A percentile compares a stretch with the other conserved stretches of the same genome.
Evolutionary conservation across 768 basidiomycete genomes (phyloP).

Genomic region (Kwoniella dendrophila): DNA sequence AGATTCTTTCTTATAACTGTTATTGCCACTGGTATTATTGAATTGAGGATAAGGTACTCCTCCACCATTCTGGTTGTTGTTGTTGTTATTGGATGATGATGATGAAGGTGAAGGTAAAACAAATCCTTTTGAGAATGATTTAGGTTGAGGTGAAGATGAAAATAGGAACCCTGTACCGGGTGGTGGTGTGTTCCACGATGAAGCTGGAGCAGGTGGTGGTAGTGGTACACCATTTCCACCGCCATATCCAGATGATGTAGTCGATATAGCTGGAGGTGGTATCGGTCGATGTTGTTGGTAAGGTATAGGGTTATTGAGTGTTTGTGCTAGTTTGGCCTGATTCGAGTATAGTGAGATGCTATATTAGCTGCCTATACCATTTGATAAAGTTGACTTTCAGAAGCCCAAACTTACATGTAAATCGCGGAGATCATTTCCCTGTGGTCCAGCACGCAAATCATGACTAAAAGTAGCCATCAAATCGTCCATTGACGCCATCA

Average conservation of each 20-base stretch:
- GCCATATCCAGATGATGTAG: conserved; percentile 9
- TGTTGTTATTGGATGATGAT: neutral
- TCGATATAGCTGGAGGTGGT: conserved; percentile 24
- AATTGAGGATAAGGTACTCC: too few species aligned
- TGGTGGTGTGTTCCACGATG: conserved; percentile 48
- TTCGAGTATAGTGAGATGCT: too few species aligned
- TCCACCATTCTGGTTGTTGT: neutral
- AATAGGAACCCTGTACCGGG: conserved; percentile 12
- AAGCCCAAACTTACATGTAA: conserved; percentile 36
- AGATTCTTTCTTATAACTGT: conserved; percentile 5
- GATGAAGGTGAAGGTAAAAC: conserved; percentile 4
- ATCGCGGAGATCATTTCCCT: conserved; percentile 42
- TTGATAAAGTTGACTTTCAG: neutral
- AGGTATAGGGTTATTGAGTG: conserved; percentile 28
- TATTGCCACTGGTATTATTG: neutral
- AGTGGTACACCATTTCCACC: conserved; percentile 39
- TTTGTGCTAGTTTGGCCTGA: conserved; percentile 47
- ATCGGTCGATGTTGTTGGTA: conserved; percentile 42
- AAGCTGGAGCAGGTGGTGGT: conserved; percentile 48
- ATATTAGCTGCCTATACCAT: neutral
- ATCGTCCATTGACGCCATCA: conserved; percentile 53
- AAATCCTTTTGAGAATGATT: conserved; percentile 4
- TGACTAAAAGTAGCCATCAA: conserved; percentile 41
- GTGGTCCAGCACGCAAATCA: conserved; percentile 37
- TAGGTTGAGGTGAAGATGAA: conserved; percentile 18